Conservation (phyloP, 2,329 filamentous ascomycete species). For the Neofusicoccum sp. region DNA sequence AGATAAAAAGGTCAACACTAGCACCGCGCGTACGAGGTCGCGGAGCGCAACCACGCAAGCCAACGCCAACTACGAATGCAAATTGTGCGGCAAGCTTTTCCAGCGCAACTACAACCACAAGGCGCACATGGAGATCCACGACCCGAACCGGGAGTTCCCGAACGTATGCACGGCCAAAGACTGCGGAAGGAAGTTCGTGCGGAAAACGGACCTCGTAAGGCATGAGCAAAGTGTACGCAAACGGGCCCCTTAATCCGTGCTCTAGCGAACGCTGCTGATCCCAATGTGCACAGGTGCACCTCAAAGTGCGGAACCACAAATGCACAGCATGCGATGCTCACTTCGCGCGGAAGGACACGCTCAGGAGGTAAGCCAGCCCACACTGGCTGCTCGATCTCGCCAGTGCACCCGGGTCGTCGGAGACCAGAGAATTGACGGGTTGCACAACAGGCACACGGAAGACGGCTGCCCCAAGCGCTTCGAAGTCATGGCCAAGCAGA, state of each 20-base stretch:
- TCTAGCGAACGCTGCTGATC: background rate
- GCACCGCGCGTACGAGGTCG: constrained; percentile 11
- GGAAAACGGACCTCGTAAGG: constrained; percentile 72
- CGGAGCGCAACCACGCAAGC: constrained; percentile 56
- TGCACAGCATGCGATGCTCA: constrained; percentile 69
- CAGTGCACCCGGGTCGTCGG: background rate
- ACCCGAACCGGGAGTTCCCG: constrained; percentile 68
- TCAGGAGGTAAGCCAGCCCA: constrained; percentile 62
- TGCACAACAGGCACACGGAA: constrained; percentile 63
- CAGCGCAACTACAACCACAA: constrained; percentile 84
- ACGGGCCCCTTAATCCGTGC: background rate
- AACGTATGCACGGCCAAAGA: constrained; percentile 64
- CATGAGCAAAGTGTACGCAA: constrained; percentile 53
- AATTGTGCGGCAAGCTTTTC: constrained; percentile 74
- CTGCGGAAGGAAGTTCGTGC: constrained; percentile 75
- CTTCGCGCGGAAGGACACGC: constrained; percentile 79
- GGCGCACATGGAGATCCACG: constrained; percentile 81
- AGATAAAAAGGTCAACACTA: background rate
- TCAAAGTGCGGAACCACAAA: constrained; percentile 66
- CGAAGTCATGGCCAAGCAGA: constrained; percentile 9
- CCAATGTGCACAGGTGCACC: constrained; percentile 58
- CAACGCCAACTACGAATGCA: constrained; percentile 70
- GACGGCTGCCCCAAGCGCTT: constrained; percentile 68
- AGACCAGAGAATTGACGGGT: background rate
- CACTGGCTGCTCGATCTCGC: background rate